Evolutionary conservation across 768 basidiomycete genomes (phyloP).

Genomic region (Hericium rajendrae): DNA sequence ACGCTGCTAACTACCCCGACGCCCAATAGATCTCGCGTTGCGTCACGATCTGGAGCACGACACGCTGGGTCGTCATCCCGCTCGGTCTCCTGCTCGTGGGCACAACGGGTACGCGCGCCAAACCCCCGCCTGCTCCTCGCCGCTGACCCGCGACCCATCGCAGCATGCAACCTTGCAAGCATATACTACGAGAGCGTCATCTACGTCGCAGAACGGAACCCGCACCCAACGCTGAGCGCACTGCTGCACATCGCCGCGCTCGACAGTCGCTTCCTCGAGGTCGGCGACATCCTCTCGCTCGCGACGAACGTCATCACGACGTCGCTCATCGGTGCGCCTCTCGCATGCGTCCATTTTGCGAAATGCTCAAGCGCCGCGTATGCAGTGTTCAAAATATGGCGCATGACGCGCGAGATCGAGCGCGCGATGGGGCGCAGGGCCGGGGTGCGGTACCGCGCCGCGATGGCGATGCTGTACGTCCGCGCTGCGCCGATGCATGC

Average conservation of each 20-base stretch:
- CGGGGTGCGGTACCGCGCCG: neutral
- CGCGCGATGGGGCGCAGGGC: neutral
- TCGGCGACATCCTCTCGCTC: neutral
- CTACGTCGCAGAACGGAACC: neutral
- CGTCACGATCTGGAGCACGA: neutral
- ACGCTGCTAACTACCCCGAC: too few relatives aligned
- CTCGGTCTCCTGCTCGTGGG: neutral
- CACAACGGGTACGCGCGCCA: neutral
- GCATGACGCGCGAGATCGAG: neutral
- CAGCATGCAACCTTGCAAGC: neutral
- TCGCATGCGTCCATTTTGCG: neutral
- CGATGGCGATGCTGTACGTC: neutral
- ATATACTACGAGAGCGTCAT: neutral
- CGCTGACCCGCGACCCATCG: neutral
- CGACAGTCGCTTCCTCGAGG: neutral
- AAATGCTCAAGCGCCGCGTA: neutral
- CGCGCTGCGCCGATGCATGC: neutral
- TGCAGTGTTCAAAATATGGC: neutral
- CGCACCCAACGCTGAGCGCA: neutral
- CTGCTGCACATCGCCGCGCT: neutral
- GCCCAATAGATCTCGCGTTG: neutral
- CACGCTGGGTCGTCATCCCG: neutral
- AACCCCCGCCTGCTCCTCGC: neutral
- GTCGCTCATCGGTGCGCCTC: neutral
- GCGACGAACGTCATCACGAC: neutral